phyloP scores from a whole-genome alignment of 2,329 filamentous ascomycete species.

The Colletotrichum musae region DNA sequence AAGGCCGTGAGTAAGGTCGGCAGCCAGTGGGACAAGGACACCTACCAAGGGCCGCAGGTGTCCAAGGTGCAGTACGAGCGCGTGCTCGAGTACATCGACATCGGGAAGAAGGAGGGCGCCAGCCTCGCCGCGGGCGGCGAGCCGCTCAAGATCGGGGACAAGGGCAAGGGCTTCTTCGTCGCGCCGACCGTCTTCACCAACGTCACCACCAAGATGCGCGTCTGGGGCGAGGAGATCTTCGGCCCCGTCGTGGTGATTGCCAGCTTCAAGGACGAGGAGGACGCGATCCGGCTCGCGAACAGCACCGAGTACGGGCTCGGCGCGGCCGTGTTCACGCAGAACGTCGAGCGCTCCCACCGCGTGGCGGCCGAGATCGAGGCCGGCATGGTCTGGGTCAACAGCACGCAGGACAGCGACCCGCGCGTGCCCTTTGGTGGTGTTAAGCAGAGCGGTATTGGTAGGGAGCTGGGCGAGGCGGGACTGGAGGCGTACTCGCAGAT shows the following conservation, averaged over 20 bases:
- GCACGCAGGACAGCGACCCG: slow-evolving; percentile 60
- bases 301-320: slow-evolving; percentile 74
- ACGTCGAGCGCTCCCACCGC: slow-evolving; percentile 65
- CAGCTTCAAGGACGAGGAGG: slow-evolving; percentile 58
- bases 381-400: slow-evolving; percentile 70
- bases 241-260: slow-evolving; percentile 60
- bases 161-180: slow-evolving; percentile 59
- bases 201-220: slow-evolving; percentile 57
- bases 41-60: slow-evolving; percentile 83
- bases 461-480: slow-evolving; percentile 62
- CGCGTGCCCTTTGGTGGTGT: slow-evolving; percentile 62
- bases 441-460: slow-evolving; percentile 64
- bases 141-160: slow-evolving; percentile 52
- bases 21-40: slow-evolving; percentile 77
- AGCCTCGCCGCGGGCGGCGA: slow-evolving; percentile 74
- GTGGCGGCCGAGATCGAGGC: slow-evolving; percentile 71
- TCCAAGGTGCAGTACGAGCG: slow-evolving; percentile 79
- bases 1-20: slow-evolving; percentile 73
- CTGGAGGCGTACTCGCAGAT: slow-evolving; percentile 60
- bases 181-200: slow-evolving; percentile 62
- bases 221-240: slow-evolving; percentile 64
- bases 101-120: slow-evolving; percentile 78
- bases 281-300: slow-evolving; percentile 61
- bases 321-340: slow-evolving; percentile 72
- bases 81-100: slow-evolving; percentile 78